Evolutionary conservation across 257 asterid genomes (phyloP).

Genomic region (Solanum tacnaense): DNA sequence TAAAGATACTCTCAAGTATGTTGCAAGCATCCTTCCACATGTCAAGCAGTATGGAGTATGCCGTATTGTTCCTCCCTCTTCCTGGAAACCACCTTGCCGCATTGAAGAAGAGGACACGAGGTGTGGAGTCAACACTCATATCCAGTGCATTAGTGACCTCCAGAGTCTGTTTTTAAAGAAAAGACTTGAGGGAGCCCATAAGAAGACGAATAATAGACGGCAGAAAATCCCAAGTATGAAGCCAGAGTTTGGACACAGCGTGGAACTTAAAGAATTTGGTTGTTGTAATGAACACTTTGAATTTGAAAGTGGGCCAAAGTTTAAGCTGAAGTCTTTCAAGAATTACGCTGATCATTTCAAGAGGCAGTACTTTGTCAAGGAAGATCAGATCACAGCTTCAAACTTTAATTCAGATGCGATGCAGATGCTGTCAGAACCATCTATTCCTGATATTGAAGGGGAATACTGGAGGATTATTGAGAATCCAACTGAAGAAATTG

Average conservation of each 20-base stretch:
- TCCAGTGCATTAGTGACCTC: no score
- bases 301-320: conserved; percentile 44
- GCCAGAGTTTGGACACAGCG: conserved; percentile 8
- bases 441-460: conserved; percentile 50
- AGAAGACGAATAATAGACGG: conserved; percentile 19
- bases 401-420: background rate
- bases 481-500: conserved; percentile 64
- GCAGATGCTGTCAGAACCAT: conserved; percentile 24
- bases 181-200: conserved; percentile 19
- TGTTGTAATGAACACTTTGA: conserved; percentile 9
- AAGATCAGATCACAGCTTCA: conserved; percentile 10
- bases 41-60: no score
- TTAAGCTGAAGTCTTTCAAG: conserved; percentile 48
- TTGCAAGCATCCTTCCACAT: conserved; percentile 45
- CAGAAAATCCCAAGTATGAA: conserved; percentile 10
- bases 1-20: background rate
- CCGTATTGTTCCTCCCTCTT: background rate
- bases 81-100: conserved; percentile 16
- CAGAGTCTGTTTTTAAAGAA: conserved; percentile 14
- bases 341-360: conserved; percentile 68
- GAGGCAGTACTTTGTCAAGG: conserved; percentile 43
- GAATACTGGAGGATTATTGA: conserved; percentile 86
- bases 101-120: no score
- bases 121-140: no score
- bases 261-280: conserved; percentile 17